Conservation (phyloP, 768 basidiomycete species). For the Termitomyces titanicus region DNA sequence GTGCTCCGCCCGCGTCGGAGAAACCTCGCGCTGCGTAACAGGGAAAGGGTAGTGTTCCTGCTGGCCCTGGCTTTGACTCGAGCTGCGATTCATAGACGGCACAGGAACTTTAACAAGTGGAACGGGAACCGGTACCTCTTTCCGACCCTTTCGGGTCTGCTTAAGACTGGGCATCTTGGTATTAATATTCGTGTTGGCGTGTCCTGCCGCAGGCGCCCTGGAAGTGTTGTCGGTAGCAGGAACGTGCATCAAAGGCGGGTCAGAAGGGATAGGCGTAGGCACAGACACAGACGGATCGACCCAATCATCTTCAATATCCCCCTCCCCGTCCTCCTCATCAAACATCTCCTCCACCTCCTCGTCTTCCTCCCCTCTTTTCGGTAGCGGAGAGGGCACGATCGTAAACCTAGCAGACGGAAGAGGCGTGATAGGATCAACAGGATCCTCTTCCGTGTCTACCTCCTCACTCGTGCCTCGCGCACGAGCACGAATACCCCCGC, state of each 20-base stretch:
- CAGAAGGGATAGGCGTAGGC: slow-evolving; percentile 26
- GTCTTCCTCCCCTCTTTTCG: slow-evolving; percentile 26
- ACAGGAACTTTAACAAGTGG: slow-evolving; percentile 36
- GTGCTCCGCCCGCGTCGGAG: slow-evolving; percentile 16
- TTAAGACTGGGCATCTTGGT: slow-evolving; percentile 14
- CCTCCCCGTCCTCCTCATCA: slow-evolving; percentile 49
- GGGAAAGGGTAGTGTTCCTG: slow-evolving; percentile 63
- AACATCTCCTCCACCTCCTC: slow-evolving; percentile 45
- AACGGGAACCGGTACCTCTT: slow-evolving; percentile 37
- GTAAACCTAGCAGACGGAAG: slow-evolving; percentile 46
- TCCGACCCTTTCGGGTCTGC: slow-evolving; percentile 31
- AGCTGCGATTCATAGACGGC: slow-evolving; percentile 9
- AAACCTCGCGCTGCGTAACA: slow-evolving; percentile 32
- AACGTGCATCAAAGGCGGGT: slow-evolving; percentile 4
- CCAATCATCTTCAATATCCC: slow-evolving; percentile 62
- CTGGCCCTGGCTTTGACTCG: slow-evolving; percentile 1
- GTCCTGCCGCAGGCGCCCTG: background rate
- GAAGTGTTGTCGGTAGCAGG: slow-evolving; percentile 20
- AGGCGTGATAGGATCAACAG: slow-evolving; percentile 67
- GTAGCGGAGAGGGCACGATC: slow-evolving; percentile 10
- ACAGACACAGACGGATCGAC: slow-evolving; percentile 59
- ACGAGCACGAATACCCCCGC: no score
- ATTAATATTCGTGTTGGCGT: background rate
- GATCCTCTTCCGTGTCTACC: slow-evolving; percentile 69
- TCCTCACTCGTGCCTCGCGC: slow-evolving; percentile 49